These are phyloP conservation scores for Saccharomyces hybrid DNA, from an alignment of 1,139 yeast genomes.

Conservation along the genomic window DNA sequence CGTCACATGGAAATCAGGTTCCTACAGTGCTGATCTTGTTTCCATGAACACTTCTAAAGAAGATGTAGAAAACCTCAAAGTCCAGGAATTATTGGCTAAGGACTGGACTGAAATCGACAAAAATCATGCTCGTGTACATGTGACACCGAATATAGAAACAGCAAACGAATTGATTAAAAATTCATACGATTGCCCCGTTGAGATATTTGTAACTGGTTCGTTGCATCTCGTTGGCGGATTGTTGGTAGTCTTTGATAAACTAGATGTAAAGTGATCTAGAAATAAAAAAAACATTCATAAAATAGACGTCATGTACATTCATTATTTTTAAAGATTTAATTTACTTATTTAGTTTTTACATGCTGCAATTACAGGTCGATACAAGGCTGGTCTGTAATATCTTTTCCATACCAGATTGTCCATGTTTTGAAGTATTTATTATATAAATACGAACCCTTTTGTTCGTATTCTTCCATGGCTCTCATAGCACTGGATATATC, in stretches of 20 bases:
- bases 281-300: background rate
- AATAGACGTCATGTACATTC: background rate
- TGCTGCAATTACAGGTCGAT: constrained; percentile 16
- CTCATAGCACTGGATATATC: constrained; percentile 57
- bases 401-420: constrained; percentile 62
- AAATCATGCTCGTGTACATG: constrained; percentile 38
- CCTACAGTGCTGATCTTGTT: constrained; percentile 73
- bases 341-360: background rate
- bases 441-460: constrained; percentile 33
- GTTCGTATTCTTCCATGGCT: constrained; percentile 47
- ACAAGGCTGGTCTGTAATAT: constrained; percentile 55
- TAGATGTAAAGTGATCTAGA: background rate
- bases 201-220: constrained; percentile 91
- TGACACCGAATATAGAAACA: constrained; percentile 70
- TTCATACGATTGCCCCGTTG: constrained; percentile 35
- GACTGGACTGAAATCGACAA: constrained; percentile 58
- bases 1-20: constrained; percentile 81
- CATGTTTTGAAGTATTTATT: constrained; percentile 47
- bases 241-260: constrained; percentile 65
- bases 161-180: constrained; percentile 48
- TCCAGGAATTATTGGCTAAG: constrained; percentile 70
- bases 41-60: constrained; percentile 78
- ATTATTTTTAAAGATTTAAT: constrained; percentile 2
- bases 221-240: constrained; percentile 92
- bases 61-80: constrained; percentile 64